Conservation (phyloP, 176 grass and related monocot genomes). For the Oryza longistaminata region DNA sequence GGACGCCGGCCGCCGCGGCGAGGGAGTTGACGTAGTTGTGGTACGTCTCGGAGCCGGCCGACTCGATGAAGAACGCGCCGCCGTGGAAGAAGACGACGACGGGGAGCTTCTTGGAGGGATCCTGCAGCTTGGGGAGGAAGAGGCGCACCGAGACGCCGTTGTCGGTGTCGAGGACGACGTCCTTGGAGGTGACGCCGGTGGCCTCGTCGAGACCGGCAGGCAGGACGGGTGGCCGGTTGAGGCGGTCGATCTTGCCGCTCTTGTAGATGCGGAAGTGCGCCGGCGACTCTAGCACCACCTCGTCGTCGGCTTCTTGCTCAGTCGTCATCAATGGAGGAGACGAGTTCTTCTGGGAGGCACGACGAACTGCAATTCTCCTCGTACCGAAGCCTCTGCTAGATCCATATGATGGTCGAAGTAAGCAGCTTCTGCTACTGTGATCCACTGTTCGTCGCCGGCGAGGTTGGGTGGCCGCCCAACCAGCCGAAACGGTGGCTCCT, state of each 20-base stretch:
- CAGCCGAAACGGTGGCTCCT: not conserved
- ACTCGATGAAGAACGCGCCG: slow-evolving; percentile 51
- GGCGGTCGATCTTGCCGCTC: slow-evolving; percentile 63
- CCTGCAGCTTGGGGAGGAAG: slow-evolving; percentile 43
- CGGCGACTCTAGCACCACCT: slow-evolving; percentile 33
- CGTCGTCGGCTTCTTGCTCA: slow-evolving; percentile 4
- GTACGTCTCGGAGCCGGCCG: slow-evolving; percentile 37
- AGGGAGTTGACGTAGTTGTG: slow-evolving; percentile 42
- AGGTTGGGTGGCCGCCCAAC: not conserved
- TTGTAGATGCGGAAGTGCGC: slow-evolving; percentile 51
- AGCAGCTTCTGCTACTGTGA: not conserved
- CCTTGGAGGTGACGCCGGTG: slow-evolving; percentile 69
- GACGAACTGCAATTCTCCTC: not conserved
- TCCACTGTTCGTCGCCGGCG: not conserved
- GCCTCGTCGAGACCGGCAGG: slow-evolving; percentile 43
- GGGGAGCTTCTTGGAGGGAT: slow-evolving; percentile 38
- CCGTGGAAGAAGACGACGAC: slow-evolving; percentile 50
- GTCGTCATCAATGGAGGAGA: not conserved
- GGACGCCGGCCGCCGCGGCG: slow-evolving; percentile 27
- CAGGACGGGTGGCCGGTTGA: slow-evolving; percentile 34
- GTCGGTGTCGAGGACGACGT: slow-evolving; percentile 55
- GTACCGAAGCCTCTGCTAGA: not conserved
- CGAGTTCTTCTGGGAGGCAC: not conserved
- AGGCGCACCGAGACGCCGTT: slow-evolving; percentile 55
- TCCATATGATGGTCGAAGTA: not conserved